Percentiles rank a stretch among this genome's conserved stretches.
Evolutionary conservation across 1,284 basidiomycete genomes (phyloP).

Genomic region (Sanghuangporus baumii): DNA sequence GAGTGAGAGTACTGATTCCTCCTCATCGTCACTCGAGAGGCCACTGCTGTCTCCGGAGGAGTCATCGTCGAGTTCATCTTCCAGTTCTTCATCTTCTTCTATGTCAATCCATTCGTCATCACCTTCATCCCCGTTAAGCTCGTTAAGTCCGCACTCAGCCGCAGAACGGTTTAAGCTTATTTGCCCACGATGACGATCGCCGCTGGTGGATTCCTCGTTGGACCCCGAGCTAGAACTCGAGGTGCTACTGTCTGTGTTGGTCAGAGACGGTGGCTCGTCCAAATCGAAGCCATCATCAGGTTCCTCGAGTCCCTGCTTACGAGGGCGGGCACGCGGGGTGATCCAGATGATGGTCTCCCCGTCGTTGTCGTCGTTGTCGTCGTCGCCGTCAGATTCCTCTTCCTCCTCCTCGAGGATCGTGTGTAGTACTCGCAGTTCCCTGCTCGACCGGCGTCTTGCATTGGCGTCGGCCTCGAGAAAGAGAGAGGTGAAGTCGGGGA

Average conservation of each 20-base stretch:
- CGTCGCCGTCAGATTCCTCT: neutral
- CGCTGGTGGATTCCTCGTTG: neutral
- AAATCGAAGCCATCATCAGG: neutral
- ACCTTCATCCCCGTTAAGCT: neutral
- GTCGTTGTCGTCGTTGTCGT: neutral
- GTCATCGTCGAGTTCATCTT: neutral
- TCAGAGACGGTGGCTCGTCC: neutral
- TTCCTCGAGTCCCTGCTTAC: neutral
- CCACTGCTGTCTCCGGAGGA: neutral
- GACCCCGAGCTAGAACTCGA: neutral
- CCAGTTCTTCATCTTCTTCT: neutral
- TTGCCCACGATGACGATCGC: neutral
- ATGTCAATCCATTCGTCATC: neutral
- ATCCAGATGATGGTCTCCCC: neutral
- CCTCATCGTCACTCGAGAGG: neutral
- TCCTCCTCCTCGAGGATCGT: neutral
- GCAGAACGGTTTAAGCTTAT: neutral
- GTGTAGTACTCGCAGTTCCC: neutral
- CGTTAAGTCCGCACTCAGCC: too few relatives aligned
- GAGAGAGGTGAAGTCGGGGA: neutral
- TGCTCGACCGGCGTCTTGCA: neutral
- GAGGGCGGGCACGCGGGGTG: neutral
- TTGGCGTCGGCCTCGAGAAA: neutral
- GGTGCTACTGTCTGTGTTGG: neutral
- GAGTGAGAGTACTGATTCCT: neutral